Evolutionary conservation across 805 yeast species (phyloP).

Genomic region (Sugiyamaella chiloensis): DNA sequence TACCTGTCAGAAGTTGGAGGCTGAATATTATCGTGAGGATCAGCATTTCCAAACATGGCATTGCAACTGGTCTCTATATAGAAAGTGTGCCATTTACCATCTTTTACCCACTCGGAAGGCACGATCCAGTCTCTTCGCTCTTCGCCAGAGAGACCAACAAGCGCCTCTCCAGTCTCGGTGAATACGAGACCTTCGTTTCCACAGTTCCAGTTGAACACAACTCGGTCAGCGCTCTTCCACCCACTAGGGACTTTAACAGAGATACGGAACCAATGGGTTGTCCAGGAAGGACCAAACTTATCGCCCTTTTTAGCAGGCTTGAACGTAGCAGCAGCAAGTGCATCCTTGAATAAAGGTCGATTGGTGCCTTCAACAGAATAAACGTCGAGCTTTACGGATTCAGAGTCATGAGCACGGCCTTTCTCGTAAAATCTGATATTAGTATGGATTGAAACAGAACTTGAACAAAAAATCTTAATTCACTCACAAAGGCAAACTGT

Average conservation of each 20-base stretch:
- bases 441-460: no score
- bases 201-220: slow-evolving; percentile 80
- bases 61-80: slow-evolving; percentile 90
- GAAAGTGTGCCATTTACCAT: slow-evolving; percentile 55
- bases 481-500: slow-evolving; percentile 79
- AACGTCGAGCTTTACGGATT: slow-evolving; percentile 51
- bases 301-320: slow-evolving; percentile 53
- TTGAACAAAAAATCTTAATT: no score
- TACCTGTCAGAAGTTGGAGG: slow-evolving; percentile 71
- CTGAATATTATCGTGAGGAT: slow-evolving; percentile 43
- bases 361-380: slow-evolving; percentile 68
- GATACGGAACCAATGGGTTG: slow-evolving; percentile 89
- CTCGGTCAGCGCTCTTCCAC: slow-evolving; percentile 46
- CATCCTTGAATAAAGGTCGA: slow-evolving; percentile 56
- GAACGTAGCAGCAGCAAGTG: slow-evolving; percentile 43
- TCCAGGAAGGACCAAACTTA: slow-evolving; percentile 92
- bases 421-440: slow-evolving; percentile 73
- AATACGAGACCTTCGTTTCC: slow-evolving; percentile 86
- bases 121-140: slow-evolving; percentile 70
- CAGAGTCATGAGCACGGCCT: slow-evolving; percentile 25
- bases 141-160: slow-evolving; percentile 85
- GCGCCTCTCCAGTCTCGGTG: slow-evolving; percentile 59
- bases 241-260: slow-evolving; percentile 55
- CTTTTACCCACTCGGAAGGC: slow-evolving; percentile 51
- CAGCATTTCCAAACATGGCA: slow-evolving; percentile 86